Conservation (phyloP, 1,284 basidiomycete genomes). For the Ustilago hordei region DNA sequence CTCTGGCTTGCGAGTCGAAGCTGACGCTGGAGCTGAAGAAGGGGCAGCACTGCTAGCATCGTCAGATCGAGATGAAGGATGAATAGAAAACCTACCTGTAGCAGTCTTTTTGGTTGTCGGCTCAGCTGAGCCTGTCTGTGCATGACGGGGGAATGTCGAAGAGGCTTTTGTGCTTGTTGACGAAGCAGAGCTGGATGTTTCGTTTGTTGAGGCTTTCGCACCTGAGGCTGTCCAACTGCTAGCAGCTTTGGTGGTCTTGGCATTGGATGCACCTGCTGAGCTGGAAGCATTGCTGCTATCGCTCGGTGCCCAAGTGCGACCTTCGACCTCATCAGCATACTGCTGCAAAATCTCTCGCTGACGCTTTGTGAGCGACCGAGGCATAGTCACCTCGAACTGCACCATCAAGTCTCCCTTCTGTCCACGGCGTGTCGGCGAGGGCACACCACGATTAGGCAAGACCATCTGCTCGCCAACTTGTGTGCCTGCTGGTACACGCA, state of each 20-base stretch:
- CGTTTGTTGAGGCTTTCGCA: conserved; percentile 9
- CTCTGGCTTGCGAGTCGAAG: conserved; percentile 1
- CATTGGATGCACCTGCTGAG: neutral
- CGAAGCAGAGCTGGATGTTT: conserved; percentile 4
- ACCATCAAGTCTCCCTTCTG: conserved; percentile 91
- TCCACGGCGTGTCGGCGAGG: conserved; percentile 72
- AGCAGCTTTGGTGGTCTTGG: conserved; percentile 23
- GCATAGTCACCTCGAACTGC: conserved; percentile 87
- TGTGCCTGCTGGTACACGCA: conserved; percentile 90
- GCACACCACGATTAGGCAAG: conserved; percentile 87
- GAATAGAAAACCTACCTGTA: conserved; percentile 52
- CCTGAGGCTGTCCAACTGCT: neutral
- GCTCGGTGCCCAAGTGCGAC: conserved; percentile 25
- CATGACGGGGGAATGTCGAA: conserved; percentile 15
- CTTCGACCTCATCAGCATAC: conserved; percentile 82
- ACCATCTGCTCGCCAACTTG: conserved; percentile 98
- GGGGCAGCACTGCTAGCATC: conserved; percentile 14
- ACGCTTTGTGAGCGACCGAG: conserved; percentile 84
- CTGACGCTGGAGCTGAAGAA: conserved; percentile 9
- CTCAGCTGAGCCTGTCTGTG: conserved; percentile 17
- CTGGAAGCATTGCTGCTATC: conserved; percentile 8
- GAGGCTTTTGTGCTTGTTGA: conserved; percentile 17
- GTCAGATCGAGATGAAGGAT: conserved; percentile 47
- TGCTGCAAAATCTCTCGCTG: conserved; percentile 89
- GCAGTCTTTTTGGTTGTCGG: conserved; percentile 28